phyloP scores from a whole-genome alignment of 2,329 filamentous ascomycete species.

The Chaetothyriales sp. region DNA sequence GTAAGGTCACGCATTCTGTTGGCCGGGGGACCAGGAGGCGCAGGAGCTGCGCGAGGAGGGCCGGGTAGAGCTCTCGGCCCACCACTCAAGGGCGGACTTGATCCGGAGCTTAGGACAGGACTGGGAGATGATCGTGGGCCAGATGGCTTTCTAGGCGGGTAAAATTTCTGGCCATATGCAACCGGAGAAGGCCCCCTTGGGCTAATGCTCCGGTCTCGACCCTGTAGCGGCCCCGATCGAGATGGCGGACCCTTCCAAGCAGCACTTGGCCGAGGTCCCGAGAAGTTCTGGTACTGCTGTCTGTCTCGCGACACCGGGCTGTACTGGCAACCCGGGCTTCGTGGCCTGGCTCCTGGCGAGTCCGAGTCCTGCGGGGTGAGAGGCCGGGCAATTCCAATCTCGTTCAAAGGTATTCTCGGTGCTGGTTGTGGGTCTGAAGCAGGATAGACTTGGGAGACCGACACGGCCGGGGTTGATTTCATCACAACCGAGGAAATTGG shows the following conservation, averaged over 20 bases:
- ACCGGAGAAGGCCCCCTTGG: constrained; percentile 5
- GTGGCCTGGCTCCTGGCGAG: background rate
- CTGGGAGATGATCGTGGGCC: background rate
- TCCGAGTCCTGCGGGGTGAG: constrained; percentile 8
- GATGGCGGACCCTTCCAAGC: constrained; percentile 6
- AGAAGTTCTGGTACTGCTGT: constrained; percentile 12
- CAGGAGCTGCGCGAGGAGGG: background rate
- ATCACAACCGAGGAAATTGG: constrained; percentile 1
- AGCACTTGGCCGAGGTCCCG: constrained; percentile 7
- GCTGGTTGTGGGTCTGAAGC: constrained; percentile 8
- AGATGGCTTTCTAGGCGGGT: constrained; percentile 1
- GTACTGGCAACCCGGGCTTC: background rate
- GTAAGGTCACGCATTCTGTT: constrained; percentile 14
- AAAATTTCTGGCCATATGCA: background rate
- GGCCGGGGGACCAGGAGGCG: constrained; percentile 1
- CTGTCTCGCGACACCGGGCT: background rate
- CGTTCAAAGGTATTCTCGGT: constrained; percentile 8
- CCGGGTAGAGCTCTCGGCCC: constrained; percentile 2
- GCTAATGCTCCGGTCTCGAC: constrained; percentile 9
- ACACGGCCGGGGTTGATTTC: constrained; percentile 7
- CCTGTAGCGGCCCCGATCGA: background rate
- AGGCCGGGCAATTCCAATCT: constrained; percentile 13
- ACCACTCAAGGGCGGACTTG: constrained; percentile 6
- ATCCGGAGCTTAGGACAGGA: constrained; percentile 4
- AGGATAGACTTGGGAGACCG: constrained; percentile 6